A percentile compares a stretch with the other conserved stretches of the same genome.
phyloP scores from a whole-genome alignment of 2,329 filamentous ascomycete species.

The Cordyceps farinosa region DNA sequence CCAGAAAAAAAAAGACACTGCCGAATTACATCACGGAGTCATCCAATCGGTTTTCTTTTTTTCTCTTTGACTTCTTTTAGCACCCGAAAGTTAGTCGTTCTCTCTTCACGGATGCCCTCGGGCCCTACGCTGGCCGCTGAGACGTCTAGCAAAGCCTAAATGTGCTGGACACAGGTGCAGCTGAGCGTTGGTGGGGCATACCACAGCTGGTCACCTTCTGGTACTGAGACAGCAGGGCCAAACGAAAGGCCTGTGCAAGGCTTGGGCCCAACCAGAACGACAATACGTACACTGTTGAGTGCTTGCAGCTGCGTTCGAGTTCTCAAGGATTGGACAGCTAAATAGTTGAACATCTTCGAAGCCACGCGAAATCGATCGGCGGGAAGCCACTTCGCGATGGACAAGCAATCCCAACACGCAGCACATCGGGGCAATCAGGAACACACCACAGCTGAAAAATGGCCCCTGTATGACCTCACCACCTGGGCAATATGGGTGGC shows the following conservation, averaged over 20 bases:
- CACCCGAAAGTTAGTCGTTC: not conserved
- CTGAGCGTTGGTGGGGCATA: not conserved
- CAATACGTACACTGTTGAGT: not conserved
- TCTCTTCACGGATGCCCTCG: not conserved
- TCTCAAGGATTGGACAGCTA: not conserved
- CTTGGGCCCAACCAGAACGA: not conserved
- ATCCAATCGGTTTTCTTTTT: not conserved
- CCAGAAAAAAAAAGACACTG: not conserved
- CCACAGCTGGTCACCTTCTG: not conserved
- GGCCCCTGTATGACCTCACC: conserved; percentile 16
- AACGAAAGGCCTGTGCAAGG: not conserved
- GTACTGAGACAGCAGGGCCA: too few species aligned
- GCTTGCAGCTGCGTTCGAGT: not conserved
- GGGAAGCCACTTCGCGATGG: not conserved
- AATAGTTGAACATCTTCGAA: not conserved
- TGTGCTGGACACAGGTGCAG: not conserved
- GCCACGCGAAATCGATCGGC: not conserved
- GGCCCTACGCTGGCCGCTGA: not conserved
- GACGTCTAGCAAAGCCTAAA: conserved; percentile 6
- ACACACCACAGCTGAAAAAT: conserved; percentile 11
- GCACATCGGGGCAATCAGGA: not conserved
- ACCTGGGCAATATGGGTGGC: not conserved
- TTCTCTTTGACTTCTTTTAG: not conserved
- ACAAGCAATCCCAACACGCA: not conserved
- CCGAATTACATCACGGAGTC: not conserved